Evolutionary conservation across 2,329 filamentous ascomycete genomes (phyloP).

Genomic region (Colletotrichum sojae): DNA sequence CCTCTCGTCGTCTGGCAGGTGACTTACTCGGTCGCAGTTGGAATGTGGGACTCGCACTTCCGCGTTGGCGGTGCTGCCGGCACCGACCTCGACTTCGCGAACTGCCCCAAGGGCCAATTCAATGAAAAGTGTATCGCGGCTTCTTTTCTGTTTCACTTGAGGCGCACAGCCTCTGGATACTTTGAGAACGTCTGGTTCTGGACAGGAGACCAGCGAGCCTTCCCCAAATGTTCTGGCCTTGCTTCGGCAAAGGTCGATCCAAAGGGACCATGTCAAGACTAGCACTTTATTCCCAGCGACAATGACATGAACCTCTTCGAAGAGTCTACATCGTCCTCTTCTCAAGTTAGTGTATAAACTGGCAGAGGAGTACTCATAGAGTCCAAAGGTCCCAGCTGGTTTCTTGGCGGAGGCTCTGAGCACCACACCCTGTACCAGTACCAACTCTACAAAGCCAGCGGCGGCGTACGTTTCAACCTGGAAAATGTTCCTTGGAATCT

Average conservation of each 20-base stretch:
- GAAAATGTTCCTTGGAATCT: constrained; percentile 47
- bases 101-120: constrained; percentile 56
- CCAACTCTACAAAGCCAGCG: constrained; percentile 50
- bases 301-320: no score
- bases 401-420: constrained; percentile 60
- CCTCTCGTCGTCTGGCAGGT: no score
- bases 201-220: constrained; percentile 57
- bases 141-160: constrained; percentile 52
- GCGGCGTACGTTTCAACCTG: no score
- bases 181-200: constrained; percentile 51
- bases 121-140: constrained; percentile 50
- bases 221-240: no score
- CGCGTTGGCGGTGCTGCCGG: constrained; percentile 56
- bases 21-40: constrained; percentile 28
- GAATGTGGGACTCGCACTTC: constrained; percentile 68
- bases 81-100: constrained; percentile 52
- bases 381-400: constrained; percentile 50
- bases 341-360: constrained; percentile 18
- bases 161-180: constrained; percentile 49
- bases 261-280: no score
- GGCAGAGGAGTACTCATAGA: constrained; percentile 49
- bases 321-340: no score
- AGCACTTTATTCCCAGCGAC: no score
- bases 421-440: constrained; percentile 64
- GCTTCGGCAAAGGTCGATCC: no score